Conservation (phyloP, 2,329 filamentous ascomycete species). For the Ophiocordyceps unilateralis region DNA sequence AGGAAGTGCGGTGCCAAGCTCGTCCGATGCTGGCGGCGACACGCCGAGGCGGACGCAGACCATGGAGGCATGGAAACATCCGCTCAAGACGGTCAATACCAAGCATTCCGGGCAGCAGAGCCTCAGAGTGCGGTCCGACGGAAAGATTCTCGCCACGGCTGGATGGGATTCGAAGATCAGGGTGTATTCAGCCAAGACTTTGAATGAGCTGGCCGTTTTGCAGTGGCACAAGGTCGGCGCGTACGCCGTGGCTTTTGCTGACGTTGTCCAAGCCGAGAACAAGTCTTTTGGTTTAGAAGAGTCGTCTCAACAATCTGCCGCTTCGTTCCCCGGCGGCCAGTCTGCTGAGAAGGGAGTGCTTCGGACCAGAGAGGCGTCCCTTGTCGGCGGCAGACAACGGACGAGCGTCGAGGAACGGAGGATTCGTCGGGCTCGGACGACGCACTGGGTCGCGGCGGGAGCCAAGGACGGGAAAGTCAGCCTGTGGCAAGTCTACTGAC, state of each 20-base stretch:
- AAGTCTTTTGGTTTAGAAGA: no score
- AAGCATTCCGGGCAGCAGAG: conserved; percentile 85
- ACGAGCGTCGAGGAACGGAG: conserved; percentile 42
- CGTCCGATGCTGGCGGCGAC: no score
- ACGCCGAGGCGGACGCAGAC: no score
- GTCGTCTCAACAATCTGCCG: no score
- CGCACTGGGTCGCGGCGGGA: conserved; percentile 81
- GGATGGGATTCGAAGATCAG: conserved; percentile 78
- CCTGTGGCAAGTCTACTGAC: conserved; percentile 81
- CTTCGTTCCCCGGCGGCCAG: no score
- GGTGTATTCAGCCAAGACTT: conserved; percentile 62
- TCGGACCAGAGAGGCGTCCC: neutral
- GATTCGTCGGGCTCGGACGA: conserved; percentile 43
- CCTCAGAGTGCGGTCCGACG: conserved; percentile 60
- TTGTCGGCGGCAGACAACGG: neutral
- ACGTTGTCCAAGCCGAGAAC: conserved; percentile 10
- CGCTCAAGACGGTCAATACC: conserved; percentile 51
- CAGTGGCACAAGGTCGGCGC: conserved; percentile 90
- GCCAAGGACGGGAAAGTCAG: conserved; percentile 93
- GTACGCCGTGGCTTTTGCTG: conserved; percentile 62
- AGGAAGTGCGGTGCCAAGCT: no score
- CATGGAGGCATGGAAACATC: conserved; percentile 20
- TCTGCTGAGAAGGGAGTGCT: neutral
- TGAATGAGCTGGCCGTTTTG: conserved; percentile 78
- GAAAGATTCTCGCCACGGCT: conserved; percentile 69